These are phyloP conservation scores for Clitopilus passeckerianus DNA, from an alignment of 768 basidiomycete genomes.

Conservation along the genomic window DNA sequence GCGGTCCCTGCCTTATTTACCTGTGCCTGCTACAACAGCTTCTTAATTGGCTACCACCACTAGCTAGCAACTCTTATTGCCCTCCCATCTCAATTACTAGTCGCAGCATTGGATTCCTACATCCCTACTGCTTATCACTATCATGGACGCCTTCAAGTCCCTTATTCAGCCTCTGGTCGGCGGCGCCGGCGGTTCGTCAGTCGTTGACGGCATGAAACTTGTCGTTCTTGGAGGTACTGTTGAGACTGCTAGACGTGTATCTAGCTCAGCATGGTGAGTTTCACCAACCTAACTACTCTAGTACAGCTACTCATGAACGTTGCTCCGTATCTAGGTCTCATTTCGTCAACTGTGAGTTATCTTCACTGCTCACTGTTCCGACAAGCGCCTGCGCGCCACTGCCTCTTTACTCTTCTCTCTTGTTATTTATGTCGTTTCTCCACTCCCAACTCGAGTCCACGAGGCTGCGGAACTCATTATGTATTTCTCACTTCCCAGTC, in stretches of 20 bases:
- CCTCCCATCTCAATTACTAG: neutral
- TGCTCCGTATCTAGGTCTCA: constrained; percentile 49
- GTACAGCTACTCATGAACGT: constrained; percentile 5
- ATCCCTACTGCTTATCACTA: constrained; percentile 4
- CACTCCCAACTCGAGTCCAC: neutral
- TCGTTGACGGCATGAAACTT: constrained; percentile 87
- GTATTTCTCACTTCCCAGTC: neutral
- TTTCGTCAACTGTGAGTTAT: constrained; percentile 76
- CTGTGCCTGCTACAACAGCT: constrained; percentile 9
- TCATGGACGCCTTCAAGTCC: constrained; percentile 78
- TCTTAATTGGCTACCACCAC: neutral
- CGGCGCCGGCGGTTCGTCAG: constrained; percentile 67
- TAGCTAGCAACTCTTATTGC: constrained; percentile 2
- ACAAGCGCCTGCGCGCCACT: neutral
- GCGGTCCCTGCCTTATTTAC: constrained; percentile 4
- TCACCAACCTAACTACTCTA: neutral
- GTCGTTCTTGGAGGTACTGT: constrained; percentile 87
- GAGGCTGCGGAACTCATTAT: neutral
- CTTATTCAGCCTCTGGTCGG: constrained; percentile 78
- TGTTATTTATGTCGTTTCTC: neutral
- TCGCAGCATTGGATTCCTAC: constrained; percentile 17
- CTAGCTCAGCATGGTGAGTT: constrained; percentile 75
- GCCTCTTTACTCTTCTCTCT: neutral
- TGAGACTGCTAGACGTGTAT: constrained; percentile 78
- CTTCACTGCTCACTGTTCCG: neutral